phyloP scores from a whole-genome alignment of 495 filamentous ascomycete species.

The Filosporella fistucella region DNA sequence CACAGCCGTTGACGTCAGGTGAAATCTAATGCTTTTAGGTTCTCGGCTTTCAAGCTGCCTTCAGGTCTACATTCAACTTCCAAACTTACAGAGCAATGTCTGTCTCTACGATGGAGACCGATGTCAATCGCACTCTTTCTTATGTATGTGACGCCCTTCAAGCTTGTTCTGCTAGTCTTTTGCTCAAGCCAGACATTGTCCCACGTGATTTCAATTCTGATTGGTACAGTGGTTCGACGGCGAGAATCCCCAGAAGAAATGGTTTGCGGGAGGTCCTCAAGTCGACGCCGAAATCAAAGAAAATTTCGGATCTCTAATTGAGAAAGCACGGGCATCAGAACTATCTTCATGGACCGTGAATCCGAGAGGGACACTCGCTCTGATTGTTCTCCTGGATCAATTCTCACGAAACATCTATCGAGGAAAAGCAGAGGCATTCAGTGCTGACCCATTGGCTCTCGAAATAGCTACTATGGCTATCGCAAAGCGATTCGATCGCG shows the following conservation, averaged over 20 bases:
- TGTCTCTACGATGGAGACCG: too few species aligned
- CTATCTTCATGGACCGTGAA: constrained; percentile 12
- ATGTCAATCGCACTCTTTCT: too few species aligned
- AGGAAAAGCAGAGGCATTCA: constrained; percentile 16
- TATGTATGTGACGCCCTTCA: too few species aligned
- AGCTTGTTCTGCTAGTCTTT: too few species aligned
- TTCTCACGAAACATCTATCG: constrained; percentile 20
- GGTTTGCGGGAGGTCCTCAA: constrained; percentile 11
- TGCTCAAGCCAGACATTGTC: too few species aligned
- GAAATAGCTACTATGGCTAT: constrained; percentile 25
- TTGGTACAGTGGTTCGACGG: constrained; percentile 17
- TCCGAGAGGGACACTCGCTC: constrained; percentile 14
- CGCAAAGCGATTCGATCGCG: constrained; percentile 26
- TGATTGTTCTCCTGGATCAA: constrained; percentile 21
- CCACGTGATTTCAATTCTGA: too few species aligned
- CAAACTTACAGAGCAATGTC: too few species aligned
- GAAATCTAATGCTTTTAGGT: too few species aligned
- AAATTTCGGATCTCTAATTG: constrained; percentile 12
- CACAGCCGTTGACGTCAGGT: too few species aligned
- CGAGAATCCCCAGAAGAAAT: constrained; percentile 1
- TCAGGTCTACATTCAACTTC: too few species aligned
- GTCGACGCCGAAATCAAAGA: constrained; percentile 17
- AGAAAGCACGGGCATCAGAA: constrained; percentile 7
- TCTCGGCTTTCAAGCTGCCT: too few species aligned
- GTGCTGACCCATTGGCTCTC: constrained; percentile 28